Base-by-base conservation (phyloP, 257 asterid genomes). In the Solanum pinnatisectum region DNA sequence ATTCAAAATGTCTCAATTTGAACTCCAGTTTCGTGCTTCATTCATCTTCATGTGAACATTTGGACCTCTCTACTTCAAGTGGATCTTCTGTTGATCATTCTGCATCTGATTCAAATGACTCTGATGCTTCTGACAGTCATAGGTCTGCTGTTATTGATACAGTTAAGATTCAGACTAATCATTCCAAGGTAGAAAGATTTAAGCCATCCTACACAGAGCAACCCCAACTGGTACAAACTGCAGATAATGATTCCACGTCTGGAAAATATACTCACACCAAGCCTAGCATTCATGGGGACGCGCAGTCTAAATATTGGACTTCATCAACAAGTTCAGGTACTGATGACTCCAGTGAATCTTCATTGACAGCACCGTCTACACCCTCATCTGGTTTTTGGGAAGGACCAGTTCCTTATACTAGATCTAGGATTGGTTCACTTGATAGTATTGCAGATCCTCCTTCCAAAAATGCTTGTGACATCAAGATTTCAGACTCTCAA, bases 381-480 rank as follows among this genome's bases (percentile, higher is more conserved):
- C 90, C 93, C 89, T 91, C 95, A 5, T 91, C 94, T 91, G 95
- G 88, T 83, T 95, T 94, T 83, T 95, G 98, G 97, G 94, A 90
- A 76, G 97, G 94, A 87, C 68, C 92, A 83, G 87, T 91, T 87
- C 93, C 90, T 79, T 85, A 67, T 87, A 77, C 87, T 84, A 91
- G 90, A 89, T 89, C 92, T 86, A 90, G 92, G 91, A 89, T 81
- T 60, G 90, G 89, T 71, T 87, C 89, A 46, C 42, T 79, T 82
- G 88, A 89, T 88, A 92, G 84, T 77, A 67, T 6, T 79, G 68
- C 88, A 32, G 76, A 27, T 87, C 86, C 89, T 88, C 71, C 87
- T 87, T 88, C 84, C 33, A 84, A 83, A 63, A 89, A 90, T 36
- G 84, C 86, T 81, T 67, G 89, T 73, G 92, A 88, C 78, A 63